Evolutionary conservation across 2,329 filamentous ascomycete species (phyloP).

Genomic region (Colletotrichum spinosum): DNA sequence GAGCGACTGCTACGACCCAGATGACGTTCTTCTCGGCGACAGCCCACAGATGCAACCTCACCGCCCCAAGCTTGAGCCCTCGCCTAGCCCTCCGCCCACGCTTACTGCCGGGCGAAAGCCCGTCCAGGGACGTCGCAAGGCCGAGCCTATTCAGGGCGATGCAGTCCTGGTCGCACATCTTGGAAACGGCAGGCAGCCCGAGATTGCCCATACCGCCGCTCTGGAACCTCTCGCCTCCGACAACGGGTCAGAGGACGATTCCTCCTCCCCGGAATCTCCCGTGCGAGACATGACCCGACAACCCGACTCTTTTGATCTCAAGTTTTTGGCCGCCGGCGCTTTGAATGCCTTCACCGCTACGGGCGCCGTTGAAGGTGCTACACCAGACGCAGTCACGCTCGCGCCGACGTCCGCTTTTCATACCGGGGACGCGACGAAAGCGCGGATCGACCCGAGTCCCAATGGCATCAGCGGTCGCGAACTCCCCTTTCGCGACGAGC

Average conservation of each 20-base stretch:
- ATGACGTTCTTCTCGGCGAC: constrained; percentile 55
- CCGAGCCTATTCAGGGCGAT: constrained; percentile 70
- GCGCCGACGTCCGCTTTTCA: constrained; percentile 17
- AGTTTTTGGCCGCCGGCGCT: constrained; percentile 47
- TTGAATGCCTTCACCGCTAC: constrained; percentile 42
- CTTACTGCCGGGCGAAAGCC: constrained; percentile 55
- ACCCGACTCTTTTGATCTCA: constrained; percentile 42
- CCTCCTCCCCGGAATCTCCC: constrained; percentile 33
- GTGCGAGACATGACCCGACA: constrained; percentile 25
- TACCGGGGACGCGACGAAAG: constrained; percentile 3
- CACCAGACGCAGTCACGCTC: constrained; percentile 38
- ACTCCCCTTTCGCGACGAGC: constrained; percentile 50
- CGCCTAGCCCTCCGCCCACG: constrained; percentile 60
- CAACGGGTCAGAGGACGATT: constrained; percentile 32
- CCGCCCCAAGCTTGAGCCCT: constrained; percentile 41
- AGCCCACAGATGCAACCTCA: constrained; percentile 50
- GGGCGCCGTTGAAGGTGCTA: constrained; percentile 28
- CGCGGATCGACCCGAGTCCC: constrained; percentile 4
- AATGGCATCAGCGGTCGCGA: constrained; percentile 42
- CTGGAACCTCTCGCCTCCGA: constrained; percentile 60
- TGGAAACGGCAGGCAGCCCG: constrained; percentile 71
- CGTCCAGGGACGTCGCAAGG: constrained; percentile 66
- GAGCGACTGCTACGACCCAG: constrained; percentile 56
- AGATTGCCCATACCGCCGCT: constrained; percentile 71
- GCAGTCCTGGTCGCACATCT: constrained; percentile 75